Base-by-base conservation (phyloP, 75 land plant species). In the Pinus albicaulis region DNA sequence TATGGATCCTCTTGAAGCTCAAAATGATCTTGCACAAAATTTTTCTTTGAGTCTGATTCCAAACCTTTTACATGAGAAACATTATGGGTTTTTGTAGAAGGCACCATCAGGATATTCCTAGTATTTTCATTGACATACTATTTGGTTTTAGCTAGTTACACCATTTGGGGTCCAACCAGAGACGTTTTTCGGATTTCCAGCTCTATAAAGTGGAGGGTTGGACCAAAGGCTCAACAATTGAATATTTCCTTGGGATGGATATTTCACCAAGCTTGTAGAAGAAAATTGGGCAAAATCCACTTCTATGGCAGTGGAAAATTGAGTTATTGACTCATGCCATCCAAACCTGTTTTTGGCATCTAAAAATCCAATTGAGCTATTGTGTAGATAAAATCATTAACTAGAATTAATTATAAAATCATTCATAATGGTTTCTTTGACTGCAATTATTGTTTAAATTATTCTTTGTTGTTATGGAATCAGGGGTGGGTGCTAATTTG, bases 1-100 rank as follows among this genome's bases (percentile, higher is more conserved):
- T 89, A 81, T 2, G 94, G 92, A 79, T 95, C 99, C 52, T 93
- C 99, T 8, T 72, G 74, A 55, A 95, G 76, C 64, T 91, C 93
- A 66, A 95, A 95, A 72, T 72, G 74, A 23, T 24, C 34, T 72
- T 72, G 74, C 34, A 26, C 31, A 55, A 72, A 72, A 48, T 72
- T 72, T 3, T 55, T 22, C 44, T 72, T 72, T 55, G 57, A 72
- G 15, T 53, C 74, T 55, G 52, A 24, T 55, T 72, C 57, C 6
- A 72, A 53, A 72, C 57, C 25, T 34, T 72, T 59, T 59, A 22
- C 44, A 0, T 15, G 57, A 72, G 74, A 57, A 72, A 55, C 31
- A 72, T 26, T 72, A 4, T 55, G 57, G 22, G 23, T 15, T 52
- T 72, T 57, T 22, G 55, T 23, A 22, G 17, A 23, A 72, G 20